Conservation (phyloP, 768 basidiomycete species). For the Leccinum boreale region DNA sequence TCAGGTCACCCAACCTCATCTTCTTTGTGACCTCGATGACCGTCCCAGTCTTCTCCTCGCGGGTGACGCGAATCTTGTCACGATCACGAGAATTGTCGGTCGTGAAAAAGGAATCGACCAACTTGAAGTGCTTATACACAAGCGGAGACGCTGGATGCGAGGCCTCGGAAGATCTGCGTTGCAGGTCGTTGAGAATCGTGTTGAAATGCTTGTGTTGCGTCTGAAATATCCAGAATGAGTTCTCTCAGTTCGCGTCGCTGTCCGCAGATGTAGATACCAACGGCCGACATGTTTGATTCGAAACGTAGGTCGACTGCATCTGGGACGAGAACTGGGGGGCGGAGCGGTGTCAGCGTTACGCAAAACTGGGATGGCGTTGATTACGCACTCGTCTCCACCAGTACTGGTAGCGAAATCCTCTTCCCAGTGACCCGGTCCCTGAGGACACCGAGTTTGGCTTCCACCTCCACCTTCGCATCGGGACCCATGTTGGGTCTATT, state of each 20-base stretch:
- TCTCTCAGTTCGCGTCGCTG: slow-evolving; percentile 2
- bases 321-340: slow-evolving; percentile 59
- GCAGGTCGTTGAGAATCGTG: slow-evolving; percentile 78
- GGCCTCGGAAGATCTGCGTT: slow-evolving; percentile 51
- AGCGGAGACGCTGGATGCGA: slow-evolving; percentile 56
- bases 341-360: slow-evolving; percentile 2
- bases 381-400: slow-evolving; percentile 80
- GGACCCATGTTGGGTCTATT: slow-evolving; percentile 54
- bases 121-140: slow-evolving; percentile 70
- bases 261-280: slow-evolving; percentile 39
- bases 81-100: slow-evolving; percentile 36
- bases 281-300: slow-evolving; percentile 89
- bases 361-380: neutral
- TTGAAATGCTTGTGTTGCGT: slow-evolving; percentile 88
- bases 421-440: slow-evolving; percentile 52
- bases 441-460: slow-evolving; percentile 85
- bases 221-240: slow-evolving; percentile 38
- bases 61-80: slow-evolving; percentile 78
- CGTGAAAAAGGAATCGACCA: slow-evolving; percentile 77
- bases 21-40: slow-evolving; percentile 75
- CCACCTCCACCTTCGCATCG: slow-evolving; percentile 66
- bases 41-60: slow-evolving; percentile 66
- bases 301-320: slow-evolving; percentile 67
- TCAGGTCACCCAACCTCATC: slow-evolving; percentile 79
- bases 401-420: slow-evolving; percentile 66